These are phyloP conservation scores for Leishmania aethiopica DNA, from an alignment of 208 protist species.

Conservation along the genomic window DNA sequence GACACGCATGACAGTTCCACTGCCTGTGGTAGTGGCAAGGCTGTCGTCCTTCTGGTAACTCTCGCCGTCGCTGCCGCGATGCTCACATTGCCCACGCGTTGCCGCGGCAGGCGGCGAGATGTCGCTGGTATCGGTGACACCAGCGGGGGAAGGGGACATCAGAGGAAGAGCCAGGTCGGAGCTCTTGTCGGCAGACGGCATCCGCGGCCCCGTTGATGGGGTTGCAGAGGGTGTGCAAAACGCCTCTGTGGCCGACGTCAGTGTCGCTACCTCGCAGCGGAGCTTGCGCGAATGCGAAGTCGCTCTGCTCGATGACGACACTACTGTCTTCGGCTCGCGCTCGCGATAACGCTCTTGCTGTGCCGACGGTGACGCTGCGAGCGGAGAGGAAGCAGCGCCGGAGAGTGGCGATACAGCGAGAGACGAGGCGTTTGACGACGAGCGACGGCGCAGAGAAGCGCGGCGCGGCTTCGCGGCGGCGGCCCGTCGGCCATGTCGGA, in stretches of 20 bases:
- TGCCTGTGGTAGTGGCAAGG: not conserved
- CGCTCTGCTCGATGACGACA: not conserved
- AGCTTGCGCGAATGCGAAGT: conserved; percentile 18
- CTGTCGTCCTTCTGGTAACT: not conserved
- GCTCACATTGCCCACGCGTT: not conserved
- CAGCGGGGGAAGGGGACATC: conserved; percentile 6
- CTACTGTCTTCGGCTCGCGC: not conserved
- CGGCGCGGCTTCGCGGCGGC: conserved; percentile 7
- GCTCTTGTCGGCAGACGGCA: conserved; percentile 2
- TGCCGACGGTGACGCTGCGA: not conserved
- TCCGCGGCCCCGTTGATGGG: conserved; percentile 7
- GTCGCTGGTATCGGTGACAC: conserved; percentile 22
- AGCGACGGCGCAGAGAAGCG: conserved; percentile 11
- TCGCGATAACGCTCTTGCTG: not conserved
- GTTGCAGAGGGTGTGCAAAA: not conserved
- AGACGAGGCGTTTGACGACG: not conserved
- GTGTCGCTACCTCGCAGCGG: not conserved
- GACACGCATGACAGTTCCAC: not conserved
- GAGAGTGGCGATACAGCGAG: conserved; percentile 1
- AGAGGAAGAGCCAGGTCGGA: not conserved
- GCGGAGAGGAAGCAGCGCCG: not conserved
- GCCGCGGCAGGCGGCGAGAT: not conserved
- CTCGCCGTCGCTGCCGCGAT: not conserved
- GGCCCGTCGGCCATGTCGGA: not conserved
- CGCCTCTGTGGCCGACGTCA: not conserved